Base-by-base conservation (phyloP, 2,329 filamentous ascomycete genomes). In the Phyllosticta paracitricarpa region DNA sequence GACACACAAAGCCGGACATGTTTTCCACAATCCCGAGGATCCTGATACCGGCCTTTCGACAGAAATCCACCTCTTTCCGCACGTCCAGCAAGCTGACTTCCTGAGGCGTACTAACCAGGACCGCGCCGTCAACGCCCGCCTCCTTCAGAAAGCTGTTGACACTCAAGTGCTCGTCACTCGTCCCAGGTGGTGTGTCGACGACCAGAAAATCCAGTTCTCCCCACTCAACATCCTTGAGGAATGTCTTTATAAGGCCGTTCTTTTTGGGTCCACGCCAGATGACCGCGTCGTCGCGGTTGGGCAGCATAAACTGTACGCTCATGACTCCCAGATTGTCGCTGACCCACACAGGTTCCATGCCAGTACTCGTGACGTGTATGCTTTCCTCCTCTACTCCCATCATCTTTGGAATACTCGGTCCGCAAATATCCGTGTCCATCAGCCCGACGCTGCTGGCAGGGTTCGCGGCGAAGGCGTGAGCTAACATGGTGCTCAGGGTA, bases 211-310 rank as follows among this genome's bases (percentile, higher is more conserved):
- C 94, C 74, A 97, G 79, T 63, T 95, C 89, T 9, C 94, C 94
- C 94, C 95, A 99, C 71, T 95, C 91, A 6, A 99, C 94, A 70
- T 99, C 95, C 78, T 96, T 97, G 58, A 99, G 77, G 68, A 99
- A 99, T 73, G 95, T 89, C 79, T 99, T 99, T 72, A 99, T 97
- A 62, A 99, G 77, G 0, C 94, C 94, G 70, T 97, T 99, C 82
- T 99, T 99, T 83, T 99, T 99, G 2, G 94, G 89, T 0, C 94
- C 94, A 57, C 94, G 84, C 94, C 94, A 99, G 66, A 99, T 99
- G 51, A 99, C 87, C 3, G 94, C 94, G 71, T 96, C 92, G 73
- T 99, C 93, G 55, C 89, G 83, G 69, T 90, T 91, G 0, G 94
- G 94, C 54, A 99, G 80, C 91, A 99, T 96, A 73, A 99, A 99